Base-by-base conservation (phyloP, 345 rosid species). In the thale cress (Arabidopsis thaliana) region DNA sequence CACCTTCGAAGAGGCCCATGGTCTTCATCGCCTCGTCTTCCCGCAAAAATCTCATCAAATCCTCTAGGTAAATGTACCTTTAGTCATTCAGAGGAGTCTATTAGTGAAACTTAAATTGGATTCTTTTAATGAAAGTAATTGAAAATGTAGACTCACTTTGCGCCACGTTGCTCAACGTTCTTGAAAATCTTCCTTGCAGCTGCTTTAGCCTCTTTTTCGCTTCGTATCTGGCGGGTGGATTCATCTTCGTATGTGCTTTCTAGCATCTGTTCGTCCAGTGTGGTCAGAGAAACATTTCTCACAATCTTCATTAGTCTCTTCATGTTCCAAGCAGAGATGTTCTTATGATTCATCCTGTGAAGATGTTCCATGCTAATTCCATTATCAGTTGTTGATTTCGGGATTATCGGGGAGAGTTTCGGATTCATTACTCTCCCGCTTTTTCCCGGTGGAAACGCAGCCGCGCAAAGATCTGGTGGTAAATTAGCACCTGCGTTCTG, bases 291-390 rank as follows among this genome's bases (percentile, higher is more conserved):
- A 8, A 91, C 99, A 2, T 84, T 77, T 69, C 90, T 80, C 7
- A 95, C 98, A 48, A 95, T 86, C 30, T 89, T 95, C 84, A 95
- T 82, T 83, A 95, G 77, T 67, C 96, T 88, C 86, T 95, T 95
- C 99, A 95, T 95, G 58, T 88, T 92, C 99, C 99, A 95, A 16
- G 99, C 99, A 0, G 98, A 95, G 7, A 95, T 61, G 30, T 95
- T 95, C 87, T 84, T 86, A 9, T 78, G 75, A 53, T 87, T 95
- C 63, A 95, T 82, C 78, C 83, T 90, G 20, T 90, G 96, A 66
- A 95, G 64, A 34, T 88, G 80, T 22, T 89, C 88, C 57, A 92
- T 84, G 2, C 84, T 81, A 44, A 95, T 88, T 66, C 84, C 87
- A 0, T 65, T 65, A 2, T 78, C 82, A 2, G 12, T 81, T 14